Conservation (phyloP, 2,329 filamentous ascomycete species). For the Lasiodiplodia gonubiensis region DNA sequence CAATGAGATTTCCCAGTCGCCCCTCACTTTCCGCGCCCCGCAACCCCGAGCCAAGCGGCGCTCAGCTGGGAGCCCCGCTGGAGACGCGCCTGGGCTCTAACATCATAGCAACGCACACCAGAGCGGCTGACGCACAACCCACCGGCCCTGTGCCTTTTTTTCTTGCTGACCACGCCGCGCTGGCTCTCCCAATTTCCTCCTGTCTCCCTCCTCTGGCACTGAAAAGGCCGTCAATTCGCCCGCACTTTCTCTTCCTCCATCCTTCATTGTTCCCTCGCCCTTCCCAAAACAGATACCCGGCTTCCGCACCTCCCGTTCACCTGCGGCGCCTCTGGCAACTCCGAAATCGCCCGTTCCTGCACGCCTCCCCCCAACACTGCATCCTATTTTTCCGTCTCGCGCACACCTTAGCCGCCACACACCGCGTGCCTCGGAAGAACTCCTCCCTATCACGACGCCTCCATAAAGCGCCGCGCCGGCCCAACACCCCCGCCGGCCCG, state of each 20-base stretch:
- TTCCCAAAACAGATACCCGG: conserved; percentile 3
- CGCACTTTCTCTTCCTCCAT: neutral
- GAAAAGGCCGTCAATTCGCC: conserved; percentile 3
- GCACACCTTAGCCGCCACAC: conserved; percentile 15
- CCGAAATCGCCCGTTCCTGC: conserved; percentile 18
- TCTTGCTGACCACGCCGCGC: conserved; percentile 12
- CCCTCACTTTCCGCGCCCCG: conserved; percentile 24
- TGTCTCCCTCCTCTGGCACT: conserved; percentile 14
- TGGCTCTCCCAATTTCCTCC: conserved; percentile 25
- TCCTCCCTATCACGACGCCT: neutral
- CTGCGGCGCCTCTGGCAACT: conserved; percentile 1
- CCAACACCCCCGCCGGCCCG: neutral
- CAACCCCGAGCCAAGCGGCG: conserved; percentile 19
- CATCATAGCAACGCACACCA: conserved; percentile 22
- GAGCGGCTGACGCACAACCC: conserved; percentile 22
- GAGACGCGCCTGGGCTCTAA: conserved; percentile 23
- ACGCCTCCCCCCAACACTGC: conserved; percentile 16
- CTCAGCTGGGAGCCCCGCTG: conserved; percentile 23
- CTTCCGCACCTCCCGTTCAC: neutral
- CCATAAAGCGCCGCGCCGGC: conserved; percentile 4
- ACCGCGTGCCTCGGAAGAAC: conserved; percentile 4
- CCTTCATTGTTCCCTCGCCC: conserved; percentile 9
- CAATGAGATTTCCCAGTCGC: conserved; percentile 16
- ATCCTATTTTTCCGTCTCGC: conserved; percentile 24
- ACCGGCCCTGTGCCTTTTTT: conserved; percentile 24